A percentile compares a stretch with the other conserved stretches of the same genome.
phyloP scores from a whole-genome alignment of 2,329 filamentous ascomycete genomes.

The Fusarium poae region DNA sequence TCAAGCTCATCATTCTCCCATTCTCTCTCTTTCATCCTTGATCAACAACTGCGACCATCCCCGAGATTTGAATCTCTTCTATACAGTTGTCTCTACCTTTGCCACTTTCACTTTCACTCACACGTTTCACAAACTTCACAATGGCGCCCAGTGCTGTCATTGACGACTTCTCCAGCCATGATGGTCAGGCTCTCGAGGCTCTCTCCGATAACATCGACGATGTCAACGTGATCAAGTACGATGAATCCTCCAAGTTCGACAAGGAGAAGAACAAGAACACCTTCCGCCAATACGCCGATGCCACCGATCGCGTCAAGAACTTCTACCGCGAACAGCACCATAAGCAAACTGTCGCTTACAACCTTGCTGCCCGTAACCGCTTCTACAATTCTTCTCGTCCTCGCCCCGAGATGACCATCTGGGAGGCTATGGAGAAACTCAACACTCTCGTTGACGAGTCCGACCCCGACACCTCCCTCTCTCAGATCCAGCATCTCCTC shows the following conservation, averaged over 20 bases:
- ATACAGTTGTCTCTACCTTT: background rate
- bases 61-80: constrained; percentile 3
- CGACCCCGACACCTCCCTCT: constrained; percentile 88
- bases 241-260: constrained; percentile 74
- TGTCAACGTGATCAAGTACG: constrained; percentile 67
- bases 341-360: constrained; percentile 85
- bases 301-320: constrained; percentile 85
- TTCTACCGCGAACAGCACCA: constrained; percentile 83
- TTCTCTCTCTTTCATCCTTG: background rate
- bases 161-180: constrained; percentile 43
- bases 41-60: background rate
- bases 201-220: constrained; percentile 63
- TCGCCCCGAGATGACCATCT: constrained; percentile 82
- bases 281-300: constrained; percentile 86
- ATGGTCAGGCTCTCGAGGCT: constrained; percentile 59
- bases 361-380: constrained; percentile 78
- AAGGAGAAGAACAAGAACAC: constrained; percentile 81
- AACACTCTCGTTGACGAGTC: constrained; percentile 92
- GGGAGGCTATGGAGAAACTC: constrained; percentile 93
- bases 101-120: constrained; percentile 31
- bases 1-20: constrained; percentile 32
- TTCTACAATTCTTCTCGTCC: constrained; percentile 70
- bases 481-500: constrained; percentile 89
- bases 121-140: constrained; percentile 35
- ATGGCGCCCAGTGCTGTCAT: constrained; percentile 47